Evolutionary conservation across 192 early-diverging fungal genomes (phyloP).

Genomic region (Coemansia sp.): DNA sequence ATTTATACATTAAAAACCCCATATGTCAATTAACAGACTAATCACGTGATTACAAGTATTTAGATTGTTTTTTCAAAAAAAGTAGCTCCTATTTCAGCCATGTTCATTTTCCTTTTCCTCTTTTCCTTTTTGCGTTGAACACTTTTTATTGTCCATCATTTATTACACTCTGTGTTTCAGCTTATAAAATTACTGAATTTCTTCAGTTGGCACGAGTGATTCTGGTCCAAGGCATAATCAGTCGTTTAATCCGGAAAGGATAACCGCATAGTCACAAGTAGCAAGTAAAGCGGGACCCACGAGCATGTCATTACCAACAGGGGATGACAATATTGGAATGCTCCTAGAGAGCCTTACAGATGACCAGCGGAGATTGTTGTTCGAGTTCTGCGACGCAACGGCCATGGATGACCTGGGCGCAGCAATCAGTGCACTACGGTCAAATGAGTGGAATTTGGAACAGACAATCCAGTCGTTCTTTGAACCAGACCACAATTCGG

Average conservation of each 20-base stretch:
- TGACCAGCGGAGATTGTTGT: slow-evolving; percentile 23
- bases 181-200: background rate
- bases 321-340: background rate
- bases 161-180: background rate
- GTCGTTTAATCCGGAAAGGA: background rate
- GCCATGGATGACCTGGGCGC: slow-evolving; percentile 19
- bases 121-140: slow-evolving; percentile 3
- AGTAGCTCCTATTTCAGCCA: too few species aligned
- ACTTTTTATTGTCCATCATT: slow-evolving; percentile 1
- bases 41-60: too few species aligned
- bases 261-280: background rate
- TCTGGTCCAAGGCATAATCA: background rate
- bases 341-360: slow-evolving; percentile 30
- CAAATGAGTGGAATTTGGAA: slow-evolving; percentile 32
- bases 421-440: slow-evolving; percentile 25
- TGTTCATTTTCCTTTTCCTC: background rate
- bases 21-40: too few species aligned
- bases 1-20: too few species aligned
- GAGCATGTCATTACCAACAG: background rate
- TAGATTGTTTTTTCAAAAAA: too few species aligned
- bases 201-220: background rate
- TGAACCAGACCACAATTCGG: slow-evolving; percentile 13
- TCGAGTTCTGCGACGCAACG: slow-evolving; percentile 38
- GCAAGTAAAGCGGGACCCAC: background rate
- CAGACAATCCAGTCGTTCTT: slow-evolving; percentile 39